Base-by-base conservation (phyloP, 2,329 filamentous ascomycete species). In the Macrophomina pseudophaseolina region DNA sequence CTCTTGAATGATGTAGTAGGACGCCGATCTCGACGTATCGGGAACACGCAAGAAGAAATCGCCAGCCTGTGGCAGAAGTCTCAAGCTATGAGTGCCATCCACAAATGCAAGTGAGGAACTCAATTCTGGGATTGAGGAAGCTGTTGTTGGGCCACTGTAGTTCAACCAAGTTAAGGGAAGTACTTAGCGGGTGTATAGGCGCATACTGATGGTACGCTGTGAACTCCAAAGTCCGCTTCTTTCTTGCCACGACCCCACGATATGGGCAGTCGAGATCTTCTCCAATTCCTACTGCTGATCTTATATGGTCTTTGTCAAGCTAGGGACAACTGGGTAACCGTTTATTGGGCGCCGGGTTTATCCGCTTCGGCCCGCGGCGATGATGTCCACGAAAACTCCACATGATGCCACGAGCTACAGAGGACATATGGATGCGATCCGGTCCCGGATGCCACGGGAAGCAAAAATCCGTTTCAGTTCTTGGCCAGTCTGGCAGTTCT, bases 331-430 rank as follows among this genome's bases (percentile, higher is more conserved):
- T 9, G 23, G 28, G 14, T 40, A 4, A 33, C 56, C 56, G 28
- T 33, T 6, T 59, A 38, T 60, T 38, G 56, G 42, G 28, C 16
- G 53, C 53, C 53, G 53, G 7, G 28, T 32, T n/a, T 14, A 30
- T 56, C 53, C 53, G 53, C 53, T 28, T 56, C 53, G 53, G 53
- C 33, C 53, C 53, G 53, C 53, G 35, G 7, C 38, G 18, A n/a
- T 16, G 33, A 38, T 42, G 35, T 9, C 7, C 53, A 42, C 18
- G 12, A 16, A 33, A 16, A 56, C 48, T 42, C 18, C 53, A 35
- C 53, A 56, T 7, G 35, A 12, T 18, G 35, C 35, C 53, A 40
- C 35, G 35, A 14, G n/a, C 16, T 14, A 12, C 18, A 9, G 9
- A 5, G 18, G 12, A 11, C 5, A 32, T 14, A 1, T 30, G 30